Conservation (phyloP, 2,329 filamentous ascomycete species). For the Gaeumannomyces sp. region DNA sequence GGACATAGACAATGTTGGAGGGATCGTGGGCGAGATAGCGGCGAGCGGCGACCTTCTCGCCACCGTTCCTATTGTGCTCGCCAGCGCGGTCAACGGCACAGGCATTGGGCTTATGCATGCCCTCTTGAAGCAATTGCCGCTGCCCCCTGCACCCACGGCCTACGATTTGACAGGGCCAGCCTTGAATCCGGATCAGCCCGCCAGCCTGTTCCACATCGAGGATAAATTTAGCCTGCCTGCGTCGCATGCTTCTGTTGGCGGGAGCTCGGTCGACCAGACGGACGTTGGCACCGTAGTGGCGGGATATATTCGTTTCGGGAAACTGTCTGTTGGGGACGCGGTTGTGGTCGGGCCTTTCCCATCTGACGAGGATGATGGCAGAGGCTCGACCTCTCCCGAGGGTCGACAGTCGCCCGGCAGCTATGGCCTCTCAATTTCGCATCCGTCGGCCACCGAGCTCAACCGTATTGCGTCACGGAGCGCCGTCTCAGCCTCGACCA, state of each 20-base stretch:
- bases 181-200: constrained; percentile 53
- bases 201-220: constrained; percentile 78
- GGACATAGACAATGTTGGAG: constrained; percentile 54
- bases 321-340: constrained; percentile 68
- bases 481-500: constrained; percentile 43
- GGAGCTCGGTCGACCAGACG: constrained; percentile 32
- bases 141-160: constrained; percentile 50
- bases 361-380: constrained; percentile 42
- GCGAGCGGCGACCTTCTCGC: constrained; percentile 34
- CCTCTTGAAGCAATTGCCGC: constrained; percentile 68
- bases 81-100: constrained; percentile 77
- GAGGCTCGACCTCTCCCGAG: constrained; percentile 31
- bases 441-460: constrained; percentile 48
- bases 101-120: constrained; percentile 80
- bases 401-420: constrained; percentile 41
- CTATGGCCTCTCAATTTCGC: constrained; percentile 45
- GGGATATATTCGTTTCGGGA: constrained; percentile 75
- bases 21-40: constrained; percentile 45
- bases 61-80: constrained; percentile 78
- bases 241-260: constrained; percentile 46
- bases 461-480: constrained; percentile 47
- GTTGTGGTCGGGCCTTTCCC: constrained; percentile 76
- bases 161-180: constrained; percentile 48
- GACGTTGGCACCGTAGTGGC: constrained; percentile 69
- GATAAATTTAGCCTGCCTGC: constrained; percentile 75